A percentile compares a stretch with the other conserved stretches of the same genome.
Conservation (phyloP, 164 flowering plant genomes). For the Sextonia rubra region DNA sequence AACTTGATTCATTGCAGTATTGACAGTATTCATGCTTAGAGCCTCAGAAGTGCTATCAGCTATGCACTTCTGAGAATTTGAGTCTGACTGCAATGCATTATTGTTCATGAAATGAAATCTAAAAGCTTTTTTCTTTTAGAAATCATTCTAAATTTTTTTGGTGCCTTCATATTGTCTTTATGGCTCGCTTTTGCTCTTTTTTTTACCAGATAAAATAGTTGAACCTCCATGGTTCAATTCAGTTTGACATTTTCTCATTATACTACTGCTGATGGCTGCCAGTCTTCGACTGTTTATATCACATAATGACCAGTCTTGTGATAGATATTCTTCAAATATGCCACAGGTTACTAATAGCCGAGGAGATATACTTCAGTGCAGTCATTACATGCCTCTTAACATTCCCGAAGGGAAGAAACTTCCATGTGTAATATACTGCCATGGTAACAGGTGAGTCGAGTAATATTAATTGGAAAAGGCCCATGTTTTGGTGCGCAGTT, state of each 20-base stretch:
- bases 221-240: background rate
- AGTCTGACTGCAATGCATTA: no score
- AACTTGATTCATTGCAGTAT: no score
- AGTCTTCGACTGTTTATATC: background rate
- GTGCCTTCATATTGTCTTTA: background rate
- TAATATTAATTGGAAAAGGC: background rate
- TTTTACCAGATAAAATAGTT: background rate
- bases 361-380: constrained; percentile 76
- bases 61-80: no score
- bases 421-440: constrained; percentile 98
- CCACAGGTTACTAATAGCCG: constrained; percentile 76
- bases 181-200: no score
- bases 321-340: constrained; percentile 3
- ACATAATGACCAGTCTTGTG: background rate
- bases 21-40: no score
- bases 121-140: no score
- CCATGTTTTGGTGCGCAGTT: background rate
- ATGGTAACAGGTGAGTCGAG: constrained; percentile 83
- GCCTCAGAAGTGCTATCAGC: no score
- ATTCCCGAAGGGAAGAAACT: constrained; percentile 66
- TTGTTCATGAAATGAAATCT: no score
- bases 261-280: background rate
- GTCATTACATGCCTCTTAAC: constrained; percentile 77
- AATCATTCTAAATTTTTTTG: background rate
- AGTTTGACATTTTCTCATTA: background rate